A percentile compares a stretch with the other conserved stretches of the same genome.
Evolutionary conservation across 768 basidiomycete species (phyloP).

Genomic region (Suillus plorans): DNA sequence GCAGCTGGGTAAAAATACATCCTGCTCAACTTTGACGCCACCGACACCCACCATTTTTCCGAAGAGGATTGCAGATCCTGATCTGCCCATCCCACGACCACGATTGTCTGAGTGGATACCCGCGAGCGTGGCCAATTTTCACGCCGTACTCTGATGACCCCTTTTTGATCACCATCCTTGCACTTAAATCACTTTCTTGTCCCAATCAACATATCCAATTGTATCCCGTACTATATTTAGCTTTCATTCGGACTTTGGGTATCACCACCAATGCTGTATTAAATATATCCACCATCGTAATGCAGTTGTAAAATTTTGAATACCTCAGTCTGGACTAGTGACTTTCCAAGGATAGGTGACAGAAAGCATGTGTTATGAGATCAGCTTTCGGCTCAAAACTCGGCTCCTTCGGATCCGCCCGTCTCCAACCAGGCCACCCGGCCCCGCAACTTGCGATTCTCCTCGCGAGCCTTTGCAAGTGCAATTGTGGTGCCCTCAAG

Average conservation of each 20-base stretch:
- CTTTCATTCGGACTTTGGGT: not conserved
- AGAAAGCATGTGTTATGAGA: not conserved
- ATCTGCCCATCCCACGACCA: conserved; percentile 57
- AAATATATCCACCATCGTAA: conserved; percentile 4
- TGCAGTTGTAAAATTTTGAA: not conserved
- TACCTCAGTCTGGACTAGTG: not conserved
- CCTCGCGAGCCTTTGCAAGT: conserved; percentile 45
- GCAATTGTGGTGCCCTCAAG: conserved; percentile 45
- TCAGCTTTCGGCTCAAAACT: conserved; percentile 23
- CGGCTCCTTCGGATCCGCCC: conserved; percentile 33
- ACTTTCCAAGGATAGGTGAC: conserved; percentile 4
- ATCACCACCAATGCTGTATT: not conserved
- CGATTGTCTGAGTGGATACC: conserved; percentile 52
- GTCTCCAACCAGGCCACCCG: conserved; percentile 36
- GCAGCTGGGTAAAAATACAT: conserved; percentile 26
- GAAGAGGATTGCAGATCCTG: conserved; percentile 41
- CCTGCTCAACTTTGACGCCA: conserved; percentile 15
- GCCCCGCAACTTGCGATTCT: conserved; percentile 53
- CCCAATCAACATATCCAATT: not conserved
- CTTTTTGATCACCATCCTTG: conserved; percentile 2
- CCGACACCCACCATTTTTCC: conserved; percentile 36
- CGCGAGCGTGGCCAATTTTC: conserved; percentile 38
- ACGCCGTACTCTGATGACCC: conserved; percentile 16
- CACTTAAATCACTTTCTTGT: not conserved
- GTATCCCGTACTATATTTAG: not conserved